phyloP scores from a whole-genome alignment of 805 yeast genomes.

The Pachysolen tannophilus region DNA sequence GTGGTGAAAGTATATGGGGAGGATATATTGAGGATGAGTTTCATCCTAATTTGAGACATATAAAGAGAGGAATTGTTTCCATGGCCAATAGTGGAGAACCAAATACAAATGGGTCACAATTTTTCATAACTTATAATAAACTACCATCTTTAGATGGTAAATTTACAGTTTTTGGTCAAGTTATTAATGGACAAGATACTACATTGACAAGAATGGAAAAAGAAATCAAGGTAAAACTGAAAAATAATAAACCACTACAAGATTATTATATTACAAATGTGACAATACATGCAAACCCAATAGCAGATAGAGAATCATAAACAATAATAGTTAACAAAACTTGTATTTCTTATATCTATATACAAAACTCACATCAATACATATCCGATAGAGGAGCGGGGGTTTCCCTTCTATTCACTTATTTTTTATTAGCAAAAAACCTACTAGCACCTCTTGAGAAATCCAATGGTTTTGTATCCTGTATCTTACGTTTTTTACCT shows the following conservation, averaged over 20 bases:
- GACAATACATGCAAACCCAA: constrained; percentile 36
- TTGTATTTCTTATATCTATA: no score
- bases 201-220: constrained; percentile 20
- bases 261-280: constrained; percentile 21
- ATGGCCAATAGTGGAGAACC: constrained; percentile 55
- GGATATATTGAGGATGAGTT: constrained; percentile 20
- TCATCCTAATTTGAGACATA: constrained; percentile 14
- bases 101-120: constrained; percentile 54
- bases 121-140: constrained; percentile 31
- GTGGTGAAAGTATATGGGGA: constrained; percentile 21
- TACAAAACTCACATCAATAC: no score
- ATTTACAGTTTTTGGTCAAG: constrained; percentile 17
- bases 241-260: constrained; percentile 26
- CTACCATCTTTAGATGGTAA: constrained; percentile 18
- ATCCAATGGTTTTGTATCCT: constrained; percentile 40
- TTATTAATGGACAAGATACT: constrained; percentile 15
- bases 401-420: no score
- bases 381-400: no score
- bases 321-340: background rate
- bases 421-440: background rate
- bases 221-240: constrained; percentile 18
- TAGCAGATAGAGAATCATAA: constrained; percentile 19
- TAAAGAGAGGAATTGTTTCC: constrained; percentile 25
- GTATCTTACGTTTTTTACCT: constrained; percentile 72
- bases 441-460: constrained; percentile 33